These are phyloP conservation scores for Kalanchoe fedtschenkoi DNA, from an alignment of 164 flowering plant genomes.

Conservation along the genomic window DNA sequence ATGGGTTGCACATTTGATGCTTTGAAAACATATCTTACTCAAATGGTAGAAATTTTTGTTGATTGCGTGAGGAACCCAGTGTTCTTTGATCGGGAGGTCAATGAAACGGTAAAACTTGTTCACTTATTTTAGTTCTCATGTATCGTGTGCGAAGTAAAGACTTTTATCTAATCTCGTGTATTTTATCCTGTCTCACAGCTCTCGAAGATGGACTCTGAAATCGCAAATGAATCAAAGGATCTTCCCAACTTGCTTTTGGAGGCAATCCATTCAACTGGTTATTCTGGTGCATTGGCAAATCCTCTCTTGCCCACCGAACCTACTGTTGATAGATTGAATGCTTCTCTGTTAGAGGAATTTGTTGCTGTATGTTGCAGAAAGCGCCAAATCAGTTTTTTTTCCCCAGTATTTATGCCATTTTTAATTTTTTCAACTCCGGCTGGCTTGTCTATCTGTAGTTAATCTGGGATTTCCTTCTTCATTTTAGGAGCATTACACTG, in stretches of 20 bases:
- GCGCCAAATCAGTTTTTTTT: background rate
- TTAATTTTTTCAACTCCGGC: constrained; percentile 4
- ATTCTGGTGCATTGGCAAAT: constrained; percentile 74
- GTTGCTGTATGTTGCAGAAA: constrained; percentile 46
- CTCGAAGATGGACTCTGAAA: constrained; percentile 50
- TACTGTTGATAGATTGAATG: constrained; percentile 42
- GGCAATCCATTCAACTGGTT: constrained; percentile 82
- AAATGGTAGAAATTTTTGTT: constrained; percentile 83
- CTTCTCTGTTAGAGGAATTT: constrained; percentile 61
- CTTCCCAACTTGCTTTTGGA: constrained; percentile 80
- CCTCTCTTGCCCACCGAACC: constrained; percentile 79
- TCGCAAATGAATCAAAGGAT: constrained; percentile 49
- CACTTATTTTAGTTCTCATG: background rate
- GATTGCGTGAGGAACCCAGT: constrained; percentile 86
- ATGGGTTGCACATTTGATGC: constrained; percentile 84
- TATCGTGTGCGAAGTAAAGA: background rate
- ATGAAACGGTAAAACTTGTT: constrained; percentile 53
- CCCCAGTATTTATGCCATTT: background rate
- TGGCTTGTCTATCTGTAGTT: background rate
- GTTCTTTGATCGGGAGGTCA: constrained; percentile 90
- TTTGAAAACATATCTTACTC: constrained; percentile 65
- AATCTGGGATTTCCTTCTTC: background rate
- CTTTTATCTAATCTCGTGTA: background rate
- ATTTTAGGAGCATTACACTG: constrained; percentile 36
- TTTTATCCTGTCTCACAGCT: constrained; percentile 32